phyloP scores from a whole-genome alignment of 805 yeast species.

The Priceomyces castillae region DNA sequence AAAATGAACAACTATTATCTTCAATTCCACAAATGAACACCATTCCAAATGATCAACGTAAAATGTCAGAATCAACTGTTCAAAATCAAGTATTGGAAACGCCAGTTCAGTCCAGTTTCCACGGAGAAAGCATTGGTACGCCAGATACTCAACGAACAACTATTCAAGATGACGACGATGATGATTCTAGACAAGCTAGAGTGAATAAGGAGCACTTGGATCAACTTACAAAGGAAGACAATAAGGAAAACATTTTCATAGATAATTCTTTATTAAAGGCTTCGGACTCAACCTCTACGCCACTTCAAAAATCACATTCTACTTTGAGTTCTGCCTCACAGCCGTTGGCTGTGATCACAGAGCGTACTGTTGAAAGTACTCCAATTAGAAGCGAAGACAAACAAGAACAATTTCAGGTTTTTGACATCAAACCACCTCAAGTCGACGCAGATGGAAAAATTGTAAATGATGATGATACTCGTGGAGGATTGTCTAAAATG shows the following conservation, averaged over 20 bases:
- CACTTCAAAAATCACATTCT: conserved; percentile 18
- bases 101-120: conserved; percentile 22
- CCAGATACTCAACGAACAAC: conserved; percentile 48
- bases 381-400: conserved; percentile 14
- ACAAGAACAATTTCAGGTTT: conserved; percentile 11
- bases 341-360: conserved; percentile 32
- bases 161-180: conserved; percentile 42
- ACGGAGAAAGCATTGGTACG: conserved; percentile 26
- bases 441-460: conserved; percentile 31
- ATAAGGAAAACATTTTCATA: conserved; percentile 48
- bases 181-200: conserved; percentile 21
- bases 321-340: conserved; percentile 12
- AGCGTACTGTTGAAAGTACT: conserved; percentile 29
- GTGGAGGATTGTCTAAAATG: conserved; percentile 19
- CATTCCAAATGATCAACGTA: neutral
- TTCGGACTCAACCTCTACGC: conserved; percentile 30
- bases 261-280: conserved; percentile 27
- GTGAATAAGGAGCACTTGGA: conserved; percentile 36
- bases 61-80: conserved; percentile 5
- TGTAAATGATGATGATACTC: conserved; percentile 11
- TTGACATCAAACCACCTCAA: conserved; percentile 34
- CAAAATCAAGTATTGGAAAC: conserved; percentile 22
- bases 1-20: conserved; percentile 1
- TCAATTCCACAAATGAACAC: neutral
- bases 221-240: conserved; percentile 34